Conservation (phyloP, 1,139 yeast genomes). For the Pichia sp. region DNA sequence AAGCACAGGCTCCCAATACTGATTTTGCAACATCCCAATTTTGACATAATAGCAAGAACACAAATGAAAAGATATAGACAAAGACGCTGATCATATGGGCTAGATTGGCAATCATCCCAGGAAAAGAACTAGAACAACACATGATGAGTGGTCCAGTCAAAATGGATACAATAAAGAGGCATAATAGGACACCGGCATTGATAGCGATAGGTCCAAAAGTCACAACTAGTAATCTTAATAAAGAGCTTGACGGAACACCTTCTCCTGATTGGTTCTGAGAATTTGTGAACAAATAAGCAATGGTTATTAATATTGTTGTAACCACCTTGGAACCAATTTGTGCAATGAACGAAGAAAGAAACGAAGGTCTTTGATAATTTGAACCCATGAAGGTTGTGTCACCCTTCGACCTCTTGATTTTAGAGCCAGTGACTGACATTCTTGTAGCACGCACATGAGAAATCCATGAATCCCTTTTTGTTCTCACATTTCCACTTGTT, state of each 20-base stretch:
- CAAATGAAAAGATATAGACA: conserved; percentile 44
- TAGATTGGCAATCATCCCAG: conserved; percentile 41
- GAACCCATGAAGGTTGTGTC: conserved; percentile 15
- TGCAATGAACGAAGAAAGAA: conserved; percentile 47
- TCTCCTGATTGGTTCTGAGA: conserved; percentile 48
- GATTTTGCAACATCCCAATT: conserved; percentile 50
- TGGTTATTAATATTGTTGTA: conserved; percentile 39
- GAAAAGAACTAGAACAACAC: conserved; percentile 36
- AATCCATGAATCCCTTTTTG: conserved; percentile 58
- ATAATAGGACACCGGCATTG: conserved; percentile 39
- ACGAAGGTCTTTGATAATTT: conserved; percentile 33
- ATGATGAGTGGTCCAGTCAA: conserved; percentile 45
- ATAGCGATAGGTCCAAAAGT: conserved; percentile 46
- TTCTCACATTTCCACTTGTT: conserved; percentile 53
- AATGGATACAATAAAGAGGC: conserved; percentile 40
- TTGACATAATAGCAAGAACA: conserved; percentile 48
- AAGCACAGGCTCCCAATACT: conserved; percentile 43
- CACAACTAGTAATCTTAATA: conserved; percentile 41
- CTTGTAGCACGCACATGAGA: conserved; percentile 49
- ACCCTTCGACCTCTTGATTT: conserved; percentile 33
- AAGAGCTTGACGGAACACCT: conserved; percentile 32
- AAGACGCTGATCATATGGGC: conserved; percentile 44
- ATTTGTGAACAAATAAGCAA: conserved; percentile 66
- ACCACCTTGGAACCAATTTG: conserved; percentile 51
- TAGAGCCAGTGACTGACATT: conserved; percentile 64